A percentile compares a stretch with the other conserved stretches of the same genome.
Conservation (phyloP, 257 asterid genomes). For the Paraleonurus japonicus region DNA sequence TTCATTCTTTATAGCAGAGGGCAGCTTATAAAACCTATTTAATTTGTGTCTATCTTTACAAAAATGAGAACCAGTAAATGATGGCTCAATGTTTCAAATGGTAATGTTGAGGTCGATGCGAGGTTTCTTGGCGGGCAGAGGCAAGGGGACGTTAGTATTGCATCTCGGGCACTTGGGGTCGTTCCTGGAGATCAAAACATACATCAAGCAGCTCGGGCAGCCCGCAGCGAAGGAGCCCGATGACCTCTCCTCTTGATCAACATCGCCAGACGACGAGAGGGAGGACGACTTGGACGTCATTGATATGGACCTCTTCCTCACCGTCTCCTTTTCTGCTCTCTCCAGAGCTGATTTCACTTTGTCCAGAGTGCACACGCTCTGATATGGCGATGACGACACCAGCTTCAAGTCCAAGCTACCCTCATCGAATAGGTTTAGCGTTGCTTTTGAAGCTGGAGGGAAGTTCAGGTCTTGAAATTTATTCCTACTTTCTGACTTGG, state of each 20-base stretch:
- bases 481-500: slow-evolving; percentile 3
- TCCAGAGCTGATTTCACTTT: slow-evolving; percentile 82
- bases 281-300: slow-evolving; percentile 55
- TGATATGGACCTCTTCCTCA: slow-evolving; percentile 54
- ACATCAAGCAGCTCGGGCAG: slow-evolving; percentile 70
- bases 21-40: background rate
- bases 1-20: too few relatives aligned
- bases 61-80: slow-evolving; percentile 24
- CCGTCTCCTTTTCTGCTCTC: slow-evolving; percentile 65
- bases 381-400: slow-evolving; percentile 43
- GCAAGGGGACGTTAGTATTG: slow-evolving; percentile 48
- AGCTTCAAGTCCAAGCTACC: slow-evolving; percentile 57
- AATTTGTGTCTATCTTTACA: slow-evolving; percentile 42
- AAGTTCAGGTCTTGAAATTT: slow-evolving; percentile 79
- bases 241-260: slow-evolving; percentile 46
- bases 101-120: slow-evolving; percentile 74
- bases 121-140: slow-evolving; percentile 51
- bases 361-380: slow-evolving; percentile 86
- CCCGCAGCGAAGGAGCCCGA: slow-evolving; percentile 63
- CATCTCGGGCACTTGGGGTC: slow-evolving; percentile 81
- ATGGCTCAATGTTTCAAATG: slow-evolving; percentile 34
- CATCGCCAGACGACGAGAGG: slow-evolving; percentile 52
- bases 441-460: slow-evolving; percentile 52
- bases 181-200: slow-evolving; percentile 52
- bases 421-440: slow-evolving; percentile 48